Evolutionary conservation across 2,329 filamentous ascomycete genomes (phyloP).

Genomic region (Colletotrichum spaethianum): DNA sequence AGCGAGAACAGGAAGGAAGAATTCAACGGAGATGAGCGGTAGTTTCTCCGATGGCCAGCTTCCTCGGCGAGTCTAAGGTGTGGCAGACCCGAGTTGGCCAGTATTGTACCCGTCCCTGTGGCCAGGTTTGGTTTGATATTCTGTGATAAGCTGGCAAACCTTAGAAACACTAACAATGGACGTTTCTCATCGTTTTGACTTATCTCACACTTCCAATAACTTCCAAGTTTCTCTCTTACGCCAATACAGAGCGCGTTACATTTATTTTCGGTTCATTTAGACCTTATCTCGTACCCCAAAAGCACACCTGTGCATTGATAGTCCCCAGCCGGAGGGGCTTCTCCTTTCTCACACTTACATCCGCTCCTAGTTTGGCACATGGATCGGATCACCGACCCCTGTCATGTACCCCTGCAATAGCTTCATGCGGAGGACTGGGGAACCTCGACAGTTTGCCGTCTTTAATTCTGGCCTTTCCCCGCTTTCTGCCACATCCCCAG

Average conservation of each 20-base stretch:
- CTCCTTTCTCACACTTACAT: not conserved
- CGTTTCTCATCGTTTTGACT: not conserved
- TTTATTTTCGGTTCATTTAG: not conserved
- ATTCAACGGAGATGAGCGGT: not conserved
- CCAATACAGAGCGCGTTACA: not conserved
- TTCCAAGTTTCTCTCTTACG: not conserved
- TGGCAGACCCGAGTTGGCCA: not conserved
- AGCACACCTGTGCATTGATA: not conserved
- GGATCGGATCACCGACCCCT: constrained; percentile 15
- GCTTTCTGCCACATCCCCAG: constrained; percentile 9
- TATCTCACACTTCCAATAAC: not conserved
- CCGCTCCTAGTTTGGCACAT: constrained; percentile 5
- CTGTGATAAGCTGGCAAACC: not conserved
- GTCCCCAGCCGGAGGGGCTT: constrained; percentile 11
- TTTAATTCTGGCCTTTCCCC: not conserved
- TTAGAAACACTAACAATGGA: not conserved
- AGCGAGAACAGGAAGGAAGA: not conserved
- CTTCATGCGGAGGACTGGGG: constrained; percentile 33
- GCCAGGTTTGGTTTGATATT: not conserved
- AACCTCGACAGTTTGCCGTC: not conserved
- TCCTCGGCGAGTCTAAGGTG: not conserved
- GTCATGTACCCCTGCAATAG: constrained; percentile 16
- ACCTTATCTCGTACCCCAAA: not conserved
- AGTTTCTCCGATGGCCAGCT: constrained; percentile 5
- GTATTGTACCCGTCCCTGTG: too few species aligned